phyloP scores from a whole-genome alignment of 179 eudicot species.

The Camellia oleifera region DNA sequence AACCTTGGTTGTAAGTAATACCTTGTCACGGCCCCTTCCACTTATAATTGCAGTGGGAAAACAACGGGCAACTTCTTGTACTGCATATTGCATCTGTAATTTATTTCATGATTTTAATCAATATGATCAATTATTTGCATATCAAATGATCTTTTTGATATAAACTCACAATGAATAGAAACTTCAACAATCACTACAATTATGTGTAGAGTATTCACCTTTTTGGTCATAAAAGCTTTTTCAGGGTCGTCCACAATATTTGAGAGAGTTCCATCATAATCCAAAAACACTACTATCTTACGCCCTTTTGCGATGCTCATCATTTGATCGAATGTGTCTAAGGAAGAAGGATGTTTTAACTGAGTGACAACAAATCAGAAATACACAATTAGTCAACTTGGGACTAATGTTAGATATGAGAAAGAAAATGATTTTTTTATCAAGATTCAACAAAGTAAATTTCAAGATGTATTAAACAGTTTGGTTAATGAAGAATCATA shows the following conservation, averaged over 20 bases:
- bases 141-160: not conserved
- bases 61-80: conserved; percentile 52
- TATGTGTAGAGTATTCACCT: conserved; percentile 29
- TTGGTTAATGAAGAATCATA: not conserved
- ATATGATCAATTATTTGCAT: not conserved
- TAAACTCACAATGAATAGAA: not conserved
- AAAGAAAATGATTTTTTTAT: not conserved
- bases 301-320: conserved; percentile 45
- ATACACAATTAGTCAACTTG: not conserved
- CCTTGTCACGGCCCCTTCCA: conserved; percentile 89
- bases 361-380: conserved; percentile 12
- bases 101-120: not conserved
- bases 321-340: conserved; percentile 48
- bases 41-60: conserved; percentile 92
- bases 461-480: not conserved
- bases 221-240: conserved; percentile 73
- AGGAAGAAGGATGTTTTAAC: conserved; percentile 75
- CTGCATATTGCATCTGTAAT: conserved; percentile 74
- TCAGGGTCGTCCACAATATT: conserved; percentile 84
- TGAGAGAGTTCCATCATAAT: conserved; percentile 86
- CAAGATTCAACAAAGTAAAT: not conserved
- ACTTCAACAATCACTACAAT: not conserved
- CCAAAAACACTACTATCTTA: conserved; percentile 64
- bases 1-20: conserved; percentile 8
- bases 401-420: not conserved